Evolutionary conservation across 257 asterid genomes (phyloP).

Genomic region (Nicotiana benthamiana): DNA sequence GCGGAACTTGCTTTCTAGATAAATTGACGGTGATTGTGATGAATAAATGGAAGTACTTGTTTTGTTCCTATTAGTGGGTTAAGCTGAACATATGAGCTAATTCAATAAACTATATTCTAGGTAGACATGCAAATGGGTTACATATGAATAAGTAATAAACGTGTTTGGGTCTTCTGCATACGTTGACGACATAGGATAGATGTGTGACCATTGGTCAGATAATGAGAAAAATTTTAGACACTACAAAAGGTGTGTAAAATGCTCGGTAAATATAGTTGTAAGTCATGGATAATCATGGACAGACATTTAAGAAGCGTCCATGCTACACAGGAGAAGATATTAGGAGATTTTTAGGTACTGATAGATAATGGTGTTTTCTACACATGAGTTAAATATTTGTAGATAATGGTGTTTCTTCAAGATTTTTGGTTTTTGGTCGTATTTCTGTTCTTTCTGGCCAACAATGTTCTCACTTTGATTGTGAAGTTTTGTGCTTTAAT

Average conservation of each 20-base stretch:
- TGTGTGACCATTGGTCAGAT: neutral
- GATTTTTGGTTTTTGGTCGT: neutral
- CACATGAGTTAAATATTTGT: neutral
- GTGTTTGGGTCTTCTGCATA: neutral
- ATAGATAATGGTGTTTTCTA: too few relatives aligned
- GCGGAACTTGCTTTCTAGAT: neutral
- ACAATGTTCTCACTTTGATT: neutral
- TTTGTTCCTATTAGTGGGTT: neutral
- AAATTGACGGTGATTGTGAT: neutral
- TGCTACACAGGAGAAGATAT: too few relatives aligned
- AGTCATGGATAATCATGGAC: neutral
- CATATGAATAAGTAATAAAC: neutral
- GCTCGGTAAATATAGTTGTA: neutral
- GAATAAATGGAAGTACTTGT: neutral
- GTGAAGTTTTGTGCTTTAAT: neutral
- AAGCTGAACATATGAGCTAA: neutral
- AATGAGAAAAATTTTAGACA: neutral
- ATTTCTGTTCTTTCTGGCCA: neutral
- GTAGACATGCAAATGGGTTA: neutral
- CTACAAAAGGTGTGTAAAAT: neutral
- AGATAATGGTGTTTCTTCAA: neutral
- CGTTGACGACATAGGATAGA: neutral
- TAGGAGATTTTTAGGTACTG: too few relatives aligned
- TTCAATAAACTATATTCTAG: neutral
- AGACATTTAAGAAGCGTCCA: too few relatives aligned